These are phyloP conservation scores for Tausonia pullulans DNA, from an alignment of 1,284 basidiomycete species.

Conservation along the genomic window DNA sequence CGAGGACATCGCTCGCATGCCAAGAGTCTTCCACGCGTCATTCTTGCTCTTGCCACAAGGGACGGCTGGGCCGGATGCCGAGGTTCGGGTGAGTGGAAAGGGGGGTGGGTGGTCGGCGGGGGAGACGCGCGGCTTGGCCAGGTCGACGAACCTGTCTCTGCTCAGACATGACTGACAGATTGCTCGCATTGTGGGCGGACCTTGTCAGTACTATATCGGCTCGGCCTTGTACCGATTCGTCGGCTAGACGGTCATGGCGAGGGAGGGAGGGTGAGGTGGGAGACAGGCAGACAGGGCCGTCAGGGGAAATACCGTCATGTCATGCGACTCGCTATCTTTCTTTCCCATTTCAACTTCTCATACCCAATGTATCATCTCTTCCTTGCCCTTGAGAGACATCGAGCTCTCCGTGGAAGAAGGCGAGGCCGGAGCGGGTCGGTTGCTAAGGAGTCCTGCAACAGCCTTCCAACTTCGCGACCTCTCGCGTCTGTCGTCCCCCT, in stretches of 20 bases:
- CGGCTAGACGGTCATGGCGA: background rate
- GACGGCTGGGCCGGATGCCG: background rate
- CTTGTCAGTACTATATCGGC: conserved; percentile 14
- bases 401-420: too few species aligned
- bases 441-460: too few species aligned
- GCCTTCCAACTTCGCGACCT: too few species aligned
- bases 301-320: too few species aligned
- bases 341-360: too few species aligned
- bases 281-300: too few species aligned
- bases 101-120: background rate
- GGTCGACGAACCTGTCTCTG: background rate
- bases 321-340: too few species aligned
- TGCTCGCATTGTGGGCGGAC: background rate
- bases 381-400: too few species aligned
- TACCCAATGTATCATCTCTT: too few species aligned
- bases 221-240: conserved; percentile 16
- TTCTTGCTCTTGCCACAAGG: conserved; percentile 12
- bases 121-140: background rate
- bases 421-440: too few species aligned
- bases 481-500: too few species aligned
- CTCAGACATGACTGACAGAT: background rate
- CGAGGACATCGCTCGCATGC: conserved; percentile 12
- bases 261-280: too few species aligned
- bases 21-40: conserved; percentile 13
- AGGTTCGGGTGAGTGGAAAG: background rate